These are phyloP conservation scores for Microbotryomycetes sp. DNA, from an alignment of 1,284 basidiomycete genomes.

Conservation along the genomic window DNA sequence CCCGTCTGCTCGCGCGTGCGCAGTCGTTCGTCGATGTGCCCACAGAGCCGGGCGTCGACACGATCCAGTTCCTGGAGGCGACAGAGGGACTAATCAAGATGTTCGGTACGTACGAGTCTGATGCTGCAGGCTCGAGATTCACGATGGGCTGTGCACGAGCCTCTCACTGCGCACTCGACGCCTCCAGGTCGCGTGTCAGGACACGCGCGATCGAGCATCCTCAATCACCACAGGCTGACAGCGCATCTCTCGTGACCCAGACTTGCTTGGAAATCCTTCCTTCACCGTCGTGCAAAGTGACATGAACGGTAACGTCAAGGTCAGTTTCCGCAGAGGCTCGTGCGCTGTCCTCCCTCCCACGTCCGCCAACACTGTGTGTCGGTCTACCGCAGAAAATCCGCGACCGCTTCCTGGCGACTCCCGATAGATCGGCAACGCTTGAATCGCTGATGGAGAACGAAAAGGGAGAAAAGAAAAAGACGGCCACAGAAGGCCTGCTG, in stretches of 20 bases:
- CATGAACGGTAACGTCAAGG: constrained; percentile 84
- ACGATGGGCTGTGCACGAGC: background rate
- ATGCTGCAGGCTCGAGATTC: too few relatives aligned
- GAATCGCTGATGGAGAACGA: constrained; percentile 81
- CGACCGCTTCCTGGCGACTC: constrained; percentile 62
- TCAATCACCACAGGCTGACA: too few relatives aligned
- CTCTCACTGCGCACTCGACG: background rate
- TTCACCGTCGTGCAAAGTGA: constrained; percentile 82
- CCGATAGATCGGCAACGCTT: constrained; percentile 63
- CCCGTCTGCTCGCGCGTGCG: background rate
- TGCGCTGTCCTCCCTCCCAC: background rate
- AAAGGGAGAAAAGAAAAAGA: constrained; percentile 71
- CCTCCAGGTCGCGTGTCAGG: background rate
- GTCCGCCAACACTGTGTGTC: background rate
- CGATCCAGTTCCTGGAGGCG: constrained; percentile 79
- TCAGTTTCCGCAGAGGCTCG: constrained; percentile 44
- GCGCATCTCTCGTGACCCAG: constrained; percentile 48
- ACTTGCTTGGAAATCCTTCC: constrained; percentile 78
- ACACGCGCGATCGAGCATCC: background rate
- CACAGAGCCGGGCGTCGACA: constrained; percentile 81
- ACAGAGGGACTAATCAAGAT: constrained; percentile 80
- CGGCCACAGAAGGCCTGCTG: constrained; percentile 82
- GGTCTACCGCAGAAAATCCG: constrained; percentile 67
- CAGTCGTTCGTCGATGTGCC: constrained; percentile 88
- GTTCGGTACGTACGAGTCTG: constrained; percentile 60